Evolutionary conservation across 768 basidiomycete genomes (phyloP), one percentile per base, ranked within the genome.

Genomic region (Suillus americanus): DNA sequence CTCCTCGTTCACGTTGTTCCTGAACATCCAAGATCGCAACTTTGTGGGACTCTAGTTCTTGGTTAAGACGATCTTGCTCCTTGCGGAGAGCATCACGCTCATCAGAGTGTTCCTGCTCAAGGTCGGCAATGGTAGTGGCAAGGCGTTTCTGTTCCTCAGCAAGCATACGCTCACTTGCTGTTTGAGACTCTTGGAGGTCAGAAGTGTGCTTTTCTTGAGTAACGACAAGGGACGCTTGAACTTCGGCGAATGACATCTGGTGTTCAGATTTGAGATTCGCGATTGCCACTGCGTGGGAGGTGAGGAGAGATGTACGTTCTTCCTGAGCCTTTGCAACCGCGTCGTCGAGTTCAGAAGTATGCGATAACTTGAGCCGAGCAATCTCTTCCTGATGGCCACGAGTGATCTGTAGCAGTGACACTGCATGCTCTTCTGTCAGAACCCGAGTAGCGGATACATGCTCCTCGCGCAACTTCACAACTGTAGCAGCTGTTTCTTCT

Each of bases 11-110:
- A 33, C 74, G 62, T 14, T 68, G 62, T 23, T 65, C 66, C 33
- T 68, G 69, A 41, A 66, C 60, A 8, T 78, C 74, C 61, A 75
- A 74, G 35, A 76, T 71, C 16, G 77, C 74, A 8, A 76, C 69
- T 71, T 87, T 89, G 72, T 86, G 78, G 10, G 84, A 79, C 68
- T 88, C 85, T 16, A 92, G 75, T 72, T 94, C 88, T 65, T 86
- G 68, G 30, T 63, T 53, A 13, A 83, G 75, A 37, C 73, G 60
- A 48, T 77, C 77, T 63, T 74, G 77, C 48, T 79, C 78, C 64
- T 73, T 75, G 33, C 72, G 68, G 37, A 82, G 70, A 25, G 74
- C 74, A 64, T 82, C 81, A 20, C 80, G 78, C 61, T 87, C 86
- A 50, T 82, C 77, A 28, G 78, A 71, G 55, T 89, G 85, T 53